Evolutionary conservation across 2,329 filamentous ascomycete species (phyloP).

Genomic region (Pyrenophora teres): DNA sequence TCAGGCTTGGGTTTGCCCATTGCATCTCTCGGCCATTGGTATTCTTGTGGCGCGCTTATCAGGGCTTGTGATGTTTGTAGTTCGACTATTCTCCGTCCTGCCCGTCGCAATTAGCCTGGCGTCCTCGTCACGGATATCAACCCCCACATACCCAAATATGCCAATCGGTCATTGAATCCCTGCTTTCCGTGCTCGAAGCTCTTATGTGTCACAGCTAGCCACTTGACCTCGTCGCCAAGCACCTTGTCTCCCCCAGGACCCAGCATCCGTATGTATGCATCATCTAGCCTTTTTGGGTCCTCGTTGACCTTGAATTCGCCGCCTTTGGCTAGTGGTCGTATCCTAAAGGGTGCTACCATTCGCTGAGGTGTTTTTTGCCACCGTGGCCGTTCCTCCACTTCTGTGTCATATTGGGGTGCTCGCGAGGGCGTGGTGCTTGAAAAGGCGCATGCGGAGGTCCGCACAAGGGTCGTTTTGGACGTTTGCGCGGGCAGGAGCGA

Average conservation of each 20-base stretch:
- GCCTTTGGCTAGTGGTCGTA: slow-evolving; percentile 63
- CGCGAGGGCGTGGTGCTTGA: slow-evolving; percentile 31
- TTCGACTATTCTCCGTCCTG: slow-evolving; percentile 67
- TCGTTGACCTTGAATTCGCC: slow-evolving; percentile 72
- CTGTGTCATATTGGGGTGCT: slow-evolving; percentile 38
- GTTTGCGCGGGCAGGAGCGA: slow-evolving; percentile 32
- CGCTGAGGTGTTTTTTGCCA: slow-evolving; percentile 56
- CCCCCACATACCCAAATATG: slow-evolving; percentile 72
- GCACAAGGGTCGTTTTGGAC: slow-evolving; percentile 31
- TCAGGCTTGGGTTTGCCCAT: slow-evolving; percentile 32
- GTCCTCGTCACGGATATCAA: no score
- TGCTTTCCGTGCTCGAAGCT: slow-evolving; percentile 94
- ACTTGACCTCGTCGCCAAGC: slow-evolving; percentile 90
- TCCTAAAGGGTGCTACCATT: slow-evolving; percentile 57
- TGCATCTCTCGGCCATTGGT: slow-evolving; percentile 26
- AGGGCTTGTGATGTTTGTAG: slow-evolving; percentile 68
- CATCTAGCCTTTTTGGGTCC: slow-evolving; percentile 73
- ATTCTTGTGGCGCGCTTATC: slow-evolving; percentile 53
- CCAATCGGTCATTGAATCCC: slow-evolving; percentile 91
- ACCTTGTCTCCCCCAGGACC: slow-evolving; percentile 73
- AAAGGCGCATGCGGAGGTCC: slow-evolving; percentile 46
- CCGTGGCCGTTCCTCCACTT: slow-evolving; percentile 48
- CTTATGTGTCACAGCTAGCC: slow-evolving; percentile 96
- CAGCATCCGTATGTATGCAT: slow-evolving; percentile 76
- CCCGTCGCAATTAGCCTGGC: not conserved